Base-by-base conservation (phyloP, 805 yeast genomes). In the Pichia nanzhaoensis region DNA sequence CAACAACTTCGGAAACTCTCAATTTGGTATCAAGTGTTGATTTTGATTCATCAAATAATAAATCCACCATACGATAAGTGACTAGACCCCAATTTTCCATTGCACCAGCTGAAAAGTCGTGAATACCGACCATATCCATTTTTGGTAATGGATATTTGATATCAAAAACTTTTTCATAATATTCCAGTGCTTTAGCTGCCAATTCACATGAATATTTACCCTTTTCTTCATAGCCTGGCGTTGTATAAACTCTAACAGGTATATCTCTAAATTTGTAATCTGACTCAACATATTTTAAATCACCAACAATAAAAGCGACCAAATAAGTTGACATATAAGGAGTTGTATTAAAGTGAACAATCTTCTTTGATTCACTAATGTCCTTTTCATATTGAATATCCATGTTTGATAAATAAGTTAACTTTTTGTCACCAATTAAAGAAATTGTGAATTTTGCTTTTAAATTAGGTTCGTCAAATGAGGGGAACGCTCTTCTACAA, bases 41-140 rank as follows among this genome's bases (percentile, higher is more conserved):
- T 37, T 67, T 70, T 34, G 61, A 58, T 46, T 67, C 74, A 28
- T 74, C 71, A 53, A 63, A 81, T 63, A 72, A 69, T 51, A 80
- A 59, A 45, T 75, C 82, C 27, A 72, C 75, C 47, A 75, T 71
- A 58, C 81, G 84, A 66, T 75, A 85, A 57, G 76, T 88, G 52
- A 86, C 75, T 46, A 87, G 69, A 34, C 95, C 95, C 87, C 90
- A 86, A 68, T 87, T 87, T 66, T 86, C 95, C 95, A 86, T 86
- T 33, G 95, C 95, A 55, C 89, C 88, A 46, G 88, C 89, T 20
- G 84, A 73, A 57, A 82, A 84, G 44, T 85, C 80, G 56, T 83
- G 90, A 49, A 87, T 82, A 20, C 87, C 90, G 46, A 87, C 73
- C 71, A 84, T 71, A 60, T 86, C 95, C 70, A 85, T 71, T 64